Conservation (phyloP, 768 basidiomycete species). For the Gelatoporia subvermispora region DNA sequence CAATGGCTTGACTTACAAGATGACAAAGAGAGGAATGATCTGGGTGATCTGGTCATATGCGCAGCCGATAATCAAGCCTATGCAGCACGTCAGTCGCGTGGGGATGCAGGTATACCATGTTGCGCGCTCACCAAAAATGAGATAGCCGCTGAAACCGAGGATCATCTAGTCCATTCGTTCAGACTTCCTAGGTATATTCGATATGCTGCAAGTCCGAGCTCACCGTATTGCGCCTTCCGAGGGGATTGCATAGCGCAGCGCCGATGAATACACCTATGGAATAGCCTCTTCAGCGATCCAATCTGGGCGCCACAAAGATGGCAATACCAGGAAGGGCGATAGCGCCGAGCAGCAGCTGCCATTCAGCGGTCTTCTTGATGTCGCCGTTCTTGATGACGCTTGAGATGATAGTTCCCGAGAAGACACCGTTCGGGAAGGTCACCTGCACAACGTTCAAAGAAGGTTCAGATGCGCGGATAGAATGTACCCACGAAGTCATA, state of each 20-base stretch:
- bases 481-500: slow-evolving; percentile 53
- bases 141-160: slow-evolving; percentile 62
- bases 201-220: slow-evolving; percentile 14
- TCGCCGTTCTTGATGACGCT: slow-evolving; percentile 53
- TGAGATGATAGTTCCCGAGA: slow-evolving; percentile 63
- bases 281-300: slow-evolving; percentile 1
- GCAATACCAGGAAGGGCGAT: slow-evolving; percentile 55
- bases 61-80: slow-evolving; percentile 54
- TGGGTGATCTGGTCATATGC: slow-evolving; percentile 59
- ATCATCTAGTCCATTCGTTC: slow-evolving; percentile 52
- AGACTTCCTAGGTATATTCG: neutral
- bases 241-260: slow-evolving; percentile 41
- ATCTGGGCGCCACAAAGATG: neutral
- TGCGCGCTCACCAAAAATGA: slow-evolving; percentile 47
- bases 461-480: neutral
- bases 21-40: slow-evolving; percentile 59
- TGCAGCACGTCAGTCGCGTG: neutral
- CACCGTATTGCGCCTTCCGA: slow-evolving; percentile 57
- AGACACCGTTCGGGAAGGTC: slow-evolving; percentile 70
- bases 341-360: slow-evolving; percentile 59
- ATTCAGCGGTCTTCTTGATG: slow-evolving; percentile 61
- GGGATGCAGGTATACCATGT: neutral
- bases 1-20: slow-evolving; percentile 44
- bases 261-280: slow-evolving; percentile 28
- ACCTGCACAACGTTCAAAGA: slow-evolving; percentile 33